These are phyloP conservation scores for Rhododendron ovatum DNA, from an alignment of 148 eudicot genomes.

Conservation along the genomic window DNA sequence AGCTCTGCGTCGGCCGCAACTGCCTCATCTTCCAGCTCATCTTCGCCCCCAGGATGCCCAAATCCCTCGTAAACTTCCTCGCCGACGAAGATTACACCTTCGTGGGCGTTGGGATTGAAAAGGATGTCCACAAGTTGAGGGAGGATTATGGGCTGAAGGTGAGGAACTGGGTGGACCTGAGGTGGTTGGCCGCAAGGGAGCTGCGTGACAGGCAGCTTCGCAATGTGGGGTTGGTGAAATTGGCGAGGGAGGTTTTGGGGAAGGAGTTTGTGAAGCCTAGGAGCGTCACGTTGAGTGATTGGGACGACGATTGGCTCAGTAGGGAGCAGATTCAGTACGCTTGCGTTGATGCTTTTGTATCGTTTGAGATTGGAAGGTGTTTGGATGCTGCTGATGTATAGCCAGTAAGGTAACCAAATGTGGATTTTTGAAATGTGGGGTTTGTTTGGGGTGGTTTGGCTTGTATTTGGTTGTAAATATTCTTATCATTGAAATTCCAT, in stretches of 20 bases:
- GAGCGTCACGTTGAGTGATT: conserved; percentile 1
- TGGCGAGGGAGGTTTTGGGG: conserved; percentile 1
- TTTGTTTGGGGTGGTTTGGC: too few relatives aligned
- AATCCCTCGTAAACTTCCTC: conserved; percentile 4
- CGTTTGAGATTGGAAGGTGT: conserved; percentile 7
- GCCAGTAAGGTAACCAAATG: too few relatives aligned
- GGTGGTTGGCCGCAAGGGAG: conserved; percentile 1
- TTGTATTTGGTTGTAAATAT: too few relatives aligned
- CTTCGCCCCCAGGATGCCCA: not conserved
- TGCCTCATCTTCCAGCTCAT: conserved; percentile 18
- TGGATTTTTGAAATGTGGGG: too few relatives aligned
- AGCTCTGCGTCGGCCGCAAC: conserved; percentile 13
- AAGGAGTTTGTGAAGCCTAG: not conserved
- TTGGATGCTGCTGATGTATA: not conserved
- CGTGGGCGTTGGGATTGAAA: conserved; percentile 6
- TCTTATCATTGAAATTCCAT: too few relatives aligned
- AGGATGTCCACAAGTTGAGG: not conserved
- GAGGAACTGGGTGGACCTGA: not conserved
- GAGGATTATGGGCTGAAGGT: not conserved
- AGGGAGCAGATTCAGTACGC: conserved; percentile 10
- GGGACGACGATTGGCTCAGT: conserved; percentile 5
- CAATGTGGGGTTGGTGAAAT: conserved; percentile 3
- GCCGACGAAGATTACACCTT: not conserved
- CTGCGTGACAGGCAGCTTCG: not conserved
- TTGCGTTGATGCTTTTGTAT: conserved; percentile 10